A percentile compares a stretch with the other conserved stretches of the same genome.
Conservation (phyloP, 1,139 yeast species). For the Candida sp. region DNA sequence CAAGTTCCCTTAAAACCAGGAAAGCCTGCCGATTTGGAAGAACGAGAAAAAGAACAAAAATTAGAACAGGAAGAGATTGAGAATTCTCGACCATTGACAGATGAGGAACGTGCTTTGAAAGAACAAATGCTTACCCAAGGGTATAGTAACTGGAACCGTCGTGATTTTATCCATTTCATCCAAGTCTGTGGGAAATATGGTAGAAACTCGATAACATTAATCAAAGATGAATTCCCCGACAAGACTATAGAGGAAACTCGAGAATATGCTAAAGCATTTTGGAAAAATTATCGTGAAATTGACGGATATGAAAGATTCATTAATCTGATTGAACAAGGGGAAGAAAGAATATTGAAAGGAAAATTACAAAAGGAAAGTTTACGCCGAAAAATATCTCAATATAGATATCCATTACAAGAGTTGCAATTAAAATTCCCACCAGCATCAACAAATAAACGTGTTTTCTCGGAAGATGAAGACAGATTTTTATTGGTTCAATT, state of each 20-base stretch:
- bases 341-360: conserved; percentile 57
- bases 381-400: conserved; percentile 59
- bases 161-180: conserved; percentile 69
- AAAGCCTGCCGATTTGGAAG: conserved; percentile 34
- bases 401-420: conserved; percentile 64
- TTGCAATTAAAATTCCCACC: conserved; percentile 60
- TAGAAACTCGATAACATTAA: conserved; percentile 57
- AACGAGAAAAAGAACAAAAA: conserved; percentile 51
- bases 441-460: conserved; percentile 50
- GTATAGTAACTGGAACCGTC: conserved; percentile 64
- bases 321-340: conserved; percentile 71
- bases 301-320: conserved; percentile 73
- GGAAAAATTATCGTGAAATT: conserved; percentile 61
- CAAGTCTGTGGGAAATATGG: conserved; percentile 64
- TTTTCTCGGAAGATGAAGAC: conserved; percentile 74
- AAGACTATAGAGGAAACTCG: conserved; percentile 68
- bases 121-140: conserved; percentile 55
- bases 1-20: conserved; percentile 48
- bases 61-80: conserved; percentile 61
- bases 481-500: conserved; percentile 64
- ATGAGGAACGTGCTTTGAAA: conserved; percentile 61
- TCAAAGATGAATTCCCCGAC: conserved; percentile 61
- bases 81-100: conserved; percentile 63
- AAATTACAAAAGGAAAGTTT: conserved; percentile 66
- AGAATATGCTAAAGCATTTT: conserved; percentile 63